Evolutionary conservation across 495 filamentous ascomycete species (phyloP).

Genomic region (Astrothelium subdiscretum): DNA sequence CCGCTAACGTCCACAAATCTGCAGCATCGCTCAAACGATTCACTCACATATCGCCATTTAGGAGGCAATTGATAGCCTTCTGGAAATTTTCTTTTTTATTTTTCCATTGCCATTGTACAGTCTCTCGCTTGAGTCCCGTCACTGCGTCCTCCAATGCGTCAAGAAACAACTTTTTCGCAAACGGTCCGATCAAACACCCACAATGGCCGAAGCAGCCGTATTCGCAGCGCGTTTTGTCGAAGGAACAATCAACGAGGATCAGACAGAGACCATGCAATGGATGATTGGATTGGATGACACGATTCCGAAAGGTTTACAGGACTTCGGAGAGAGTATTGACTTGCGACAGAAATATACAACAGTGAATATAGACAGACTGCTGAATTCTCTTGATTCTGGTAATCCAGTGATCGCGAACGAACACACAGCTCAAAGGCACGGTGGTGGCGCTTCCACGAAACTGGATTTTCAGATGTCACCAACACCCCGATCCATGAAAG

Average conservation of each 20-base stretch:
- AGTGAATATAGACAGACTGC: background rate
- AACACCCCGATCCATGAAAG: background rate
- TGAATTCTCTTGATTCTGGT: background rate
- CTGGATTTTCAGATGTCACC: background rate
- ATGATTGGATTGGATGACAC: background rate
- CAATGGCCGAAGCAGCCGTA: conserved; percentile 1
- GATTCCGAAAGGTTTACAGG: background rate
- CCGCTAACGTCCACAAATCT: background rate
- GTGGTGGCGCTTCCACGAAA: background rate
- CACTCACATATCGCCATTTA: background rate
- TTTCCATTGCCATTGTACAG: background rate
- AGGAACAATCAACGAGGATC: background rate
- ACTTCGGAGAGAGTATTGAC: background rate
- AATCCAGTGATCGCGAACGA: background rate
- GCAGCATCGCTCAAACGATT: background rate
- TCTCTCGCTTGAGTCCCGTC: background rate
- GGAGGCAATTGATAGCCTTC: background rate
- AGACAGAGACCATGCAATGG: background rate
- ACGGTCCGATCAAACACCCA: background rate
- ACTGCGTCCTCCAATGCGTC: background rate
- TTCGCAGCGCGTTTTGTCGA: background rate
- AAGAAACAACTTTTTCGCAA: background rate
- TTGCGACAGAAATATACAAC: background rate
- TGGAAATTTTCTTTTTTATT: background rate
- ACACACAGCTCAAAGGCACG: background rate